Evolutionary conservation across 2,329 filamentous ascomycete genomes (phyloP), one percentile per base, ranked within the genome.

Genomic region (Tolypocladium amazonense): DNA sequence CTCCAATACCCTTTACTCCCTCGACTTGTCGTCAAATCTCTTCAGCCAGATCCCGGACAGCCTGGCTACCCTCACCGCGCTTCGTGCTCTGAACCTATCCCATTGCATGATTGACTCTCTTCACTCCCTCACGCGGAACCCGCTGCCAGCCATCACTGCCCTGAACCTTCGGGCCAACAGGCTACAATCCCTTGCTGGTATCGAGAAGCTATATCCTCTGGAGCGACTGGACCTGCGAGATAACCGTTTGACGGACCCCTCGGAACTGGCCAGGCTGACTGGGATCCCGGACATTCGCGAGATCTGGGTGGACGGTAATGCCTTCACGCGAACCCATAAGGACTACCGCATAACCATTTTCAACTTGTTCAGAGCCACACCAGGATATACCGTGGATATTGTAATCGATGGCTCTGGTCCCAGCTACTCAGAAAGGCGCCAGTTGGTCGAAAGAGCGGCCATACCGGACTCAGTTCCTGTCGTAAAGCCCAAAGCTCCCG

Each of bases 91-190:
- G 58, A 97, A 99, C 68, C 80, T 99, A 33, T 96, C 93, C 4
- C 89, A 96, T 68, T 97, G 93, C 80, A 97, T 97, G 92, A 97
- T 99, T 63, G 90, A 93, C 66, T 94, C 92, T 20, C 80, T 99
- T 59, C 89, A 95, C 68, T 96, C 93, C 2, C 79, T 99, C 50
- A 87, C 87, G 2, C 86, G 89, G 63, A 94, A 88, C 68, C 91
- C 94, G 15, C 81, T 99, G 6, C 93, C 94, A 35, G 93, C 94
- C 25, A 96, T 99, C 63, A 95, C 90, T 1, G 92, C 92, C 1
- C 79, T 99, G 60, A 97, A 97, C 69, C 82, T 99, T 59, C 87
- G 93, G 60, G 90, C 86, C 56, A 99, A 99, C 72, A 86, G 92
- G 54, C 81, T 99, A 61, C 83, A 86, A 61, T 96, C 92, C 2